Evolutionary conservation across 2,329 filamentous ascomycete genomes (phyloP), one percentile per base, ranked within the genome.

Genomic region (Phyllosticta citribraziliensis): DNA sequence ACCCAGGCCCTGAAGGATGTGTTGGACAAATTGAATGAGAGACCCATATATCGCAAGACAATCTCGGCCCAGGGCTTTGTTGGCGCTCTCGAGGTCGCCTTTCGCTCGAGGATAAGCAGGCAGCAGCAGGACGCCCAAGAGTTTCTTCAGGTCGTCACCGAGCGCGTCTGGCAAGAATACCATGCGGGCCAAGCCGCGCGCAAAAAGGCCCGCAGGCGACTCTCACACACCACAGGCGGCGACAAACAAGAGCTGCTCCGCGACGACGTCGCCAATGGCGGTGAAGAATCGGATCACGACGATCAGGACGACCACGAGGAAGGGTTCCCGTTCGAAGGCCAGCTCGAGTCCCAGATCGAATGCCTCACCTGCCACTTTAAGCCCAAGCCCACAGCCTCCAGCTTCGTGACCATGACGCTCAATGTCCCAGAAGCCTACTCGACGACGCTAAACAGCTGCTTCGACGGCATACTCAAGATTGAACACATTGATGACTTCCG

Each of bases 51-150:
- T 73, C 91, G 86, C 70, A 99, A 97, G 79, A 94, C 91, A 0
- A 95, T 97, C 60, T 91, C 89, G 17, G 91, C 93, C 2, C 83
- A 85, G n/a, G 82, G 82, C 0, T 97, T 99, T 70, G 88, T 99
- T 52, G 80, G 83, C 64, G 87, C 89, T 0, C 79, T 99, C 57
- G 94, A 99, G 76, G 79, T 80, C 30, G 91, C 93, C 0, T 99
- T 97, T 70, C 85, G 85, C 61, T 93, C 95, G 69, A 86, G 89
- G 67, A 96, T 99, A 67, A 97, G 89, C 71, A 83, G 93, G 59
- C 91, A 94, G 70, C 94, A 99, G 75, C 94, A 99, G 74, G 94
- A 99, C 77, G 94, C 94, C 11, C 94, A 99, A 70, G 94, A 99
- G 73, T 97, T 99, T 65, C 76, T 99, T 61, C 94, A 99, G 76